These are phyloP conservation scores for Calonectria multiphialidica DNA, from an alignment of 2,329 filamentous ascomycete genomes.

Conservation along the genomic window DNA sequence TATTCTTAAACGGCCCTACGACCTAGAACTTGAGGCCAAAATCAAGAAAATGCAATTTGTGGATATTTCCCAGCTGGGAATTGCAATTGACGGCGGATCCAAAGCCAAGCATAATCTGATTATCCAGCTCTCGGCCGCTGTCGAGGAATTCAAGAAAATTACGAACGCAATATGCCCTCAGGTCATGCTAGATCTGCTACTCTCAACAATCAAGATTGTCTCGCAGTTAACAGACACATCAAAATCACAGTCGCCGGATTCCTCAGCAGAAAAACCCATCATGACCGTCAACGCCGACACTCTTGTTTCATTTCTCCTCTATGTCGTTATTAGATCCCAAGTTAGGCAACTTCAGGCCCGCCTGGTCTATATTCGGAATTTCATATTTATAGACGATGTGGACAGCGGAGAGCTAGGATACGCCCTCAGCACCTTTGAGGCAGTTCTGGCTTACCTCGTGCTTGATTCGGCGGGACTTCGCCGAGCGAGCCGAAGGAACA, in stretches of 20 bases:
- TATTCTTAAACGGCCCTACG: slow-evolving; percentile 82
- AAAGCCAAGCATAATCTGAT: slow-evolving; percentile 86
- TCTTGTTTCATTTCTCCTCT: slow-evolving; percentile 88
- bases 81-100: slow-evolving; percentile 83
- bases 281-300: slow-evolving; percentile 86
- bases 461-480: slow-evolving; percentile 85
- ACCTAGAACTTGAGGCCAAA: slow-evolving; percentile 88
- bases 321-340: slow-evolving; percentile 92
- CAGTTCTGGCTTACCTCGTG: slow-evolving; percentile 88
- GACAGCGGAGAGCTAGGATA: slow-evolving; percentile 97
- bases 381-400: slow-evolving; percentile 97
- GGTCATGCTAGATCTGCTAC: slow-evolving; percentile 86
- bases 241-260: slow-evolving; percentile 49
- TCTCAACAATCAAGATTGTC: slow-evolving; percentile 86
- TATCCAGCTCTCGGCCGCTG: slow-evolving; percentile 79
- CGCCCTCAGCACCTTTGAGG: slow-evolving; percentile 94
- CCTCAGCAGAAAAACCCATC: slow-evolving; percentile 64
- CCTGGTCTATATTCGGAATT: slow-evolving; percentile 94
- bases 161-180: slow-evolving; percentile 81
- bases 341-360: slow-evolving; percentile 89
- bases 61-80: slow-evolving; percentile 94
- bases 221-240: slow-evolving; percentile 74
- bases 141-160: slow-evolving; percentile 92
- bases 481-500: slow-evolving; percentile 87
- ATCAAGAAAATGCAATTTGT: slow-evolving; percentile 94